Evolutionary conservation across 179 eudicot genomes (phyloP).

Genomic region (Spergularia azorica): DNA sequence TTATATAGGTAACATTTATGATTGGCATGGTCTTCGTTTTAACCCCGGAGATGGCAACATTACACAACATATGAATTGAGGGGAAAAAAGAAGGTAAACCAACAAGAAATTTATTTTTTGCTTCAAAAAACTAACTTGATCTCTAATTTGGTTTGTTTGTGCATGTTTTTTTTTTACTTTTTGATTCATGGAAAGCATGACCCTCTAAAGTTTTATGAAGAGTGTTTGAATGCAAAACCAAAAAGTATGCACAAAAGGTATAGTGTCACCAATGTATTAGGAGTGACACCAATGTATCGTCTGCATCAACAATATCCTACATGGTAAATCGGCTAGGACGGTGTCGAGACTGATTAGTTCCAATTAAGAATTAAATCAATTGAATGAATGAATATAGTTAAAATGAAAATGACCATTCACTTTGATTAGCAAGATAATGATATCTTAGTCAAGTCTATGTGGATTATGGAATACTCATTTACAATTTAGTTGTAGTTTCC

Average conservation of each 20-base stretch:
- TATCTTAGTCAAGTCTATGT: too few species aligned
- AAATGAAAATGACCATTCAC: too few species aligned
- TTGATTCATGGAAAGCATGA: constrained; percentile 1
- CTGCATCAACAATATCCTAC: too few species aligned
- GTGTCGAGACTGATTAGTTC: too few species aligned
- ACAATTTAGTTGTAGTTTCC: not conserved
- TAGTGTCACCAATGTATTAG: too few species aligned
- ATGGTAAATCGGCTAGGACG: too few species aligned
- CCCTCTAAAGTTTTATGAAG: not conserved
- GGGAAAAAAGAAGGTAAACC: not conserved
- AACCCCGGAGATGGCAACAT: not conserved
- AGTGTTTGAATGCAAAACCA: not conserved
- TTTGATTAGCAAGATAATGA: too few species aligned
- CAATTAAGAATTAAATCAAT: too few species aligned
- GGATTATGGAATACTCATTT: not conserved
- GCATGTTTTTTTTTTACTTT: not conserved
- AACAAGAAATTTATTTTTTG: not conserved
- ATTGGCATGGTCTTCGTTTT: not conserved
- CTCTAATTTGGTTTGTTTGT: not conserved
- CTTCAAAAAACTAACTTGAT: constrained; percentile 11
- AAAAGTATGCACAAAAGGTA: not conserved
- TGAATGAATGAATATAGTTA: too few species aligned
- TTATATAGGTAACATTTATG: constrained; percentile 9
- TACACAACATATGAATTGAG: not conserved
- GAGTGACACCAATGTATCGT: too few species aligned